These are phyloP conservation scores for Keithomyces neogunnii DNA, from an alignment of 2,329 filamentous ascomycete species.

Conservation along the genomic window DNA sequence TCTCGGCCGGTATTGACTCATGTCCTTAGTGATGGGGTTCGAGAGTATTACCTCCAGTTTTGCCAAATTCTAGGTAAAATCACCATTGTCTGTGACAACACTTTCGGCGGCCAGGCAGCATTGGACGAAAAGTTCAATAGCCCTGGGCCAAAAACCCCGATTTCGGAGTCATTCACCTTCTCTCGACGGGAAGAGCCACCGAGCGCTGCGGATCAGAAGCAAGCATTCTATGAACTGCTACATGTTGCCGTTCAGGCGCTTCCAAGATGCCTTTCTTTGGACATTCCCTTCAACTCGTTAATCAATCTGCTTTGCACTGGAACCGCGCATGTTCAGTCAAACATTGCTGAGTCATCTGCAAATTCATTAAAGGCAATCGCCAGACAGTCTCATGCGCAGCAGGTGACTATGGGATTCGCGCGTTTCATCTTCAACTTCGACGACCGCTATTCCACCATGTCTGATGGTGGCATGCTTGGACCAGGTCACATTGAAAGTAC, in stretches of 20 bases:
- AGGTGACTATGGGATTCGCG: slow-evolving; percentile 93
- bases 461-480: slow-evolving; percentile 92
- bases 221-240: slow-evolving; percentile 90
- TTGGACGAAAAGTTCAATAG: slow-evolving; percentile 91
- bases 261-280: slow-evolving; percentile 82
- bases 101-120: slow-evolving; percentile 91
- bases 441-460: slow-evolving; percentile 94
- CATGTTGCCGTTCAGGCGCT: slow-evolving; percentile 93
- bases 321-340: slow-evolving; percentile 87
- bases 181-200: slow-evolving; percentile 70
- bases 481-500: slow-evolving; percentile 93
- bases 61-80: slow-evolving; percentile 95
- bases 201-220: slow-evolving; percentile 70
- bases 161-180: slow-evolving; percentile 90
- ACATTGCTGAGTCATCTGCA: slow-evolving; percentile 86
- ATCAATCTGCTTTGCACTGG: slow-evolving; percentile 95
- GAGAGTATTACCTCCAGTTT: slow-evolving; percentile 82
- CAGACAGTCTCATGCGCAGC: slow-evolving; percentile 82
- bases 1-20: slow-evolving; percentile 56
- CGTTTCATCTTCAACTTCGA: slow-evolving; percentile 99
- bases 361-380: slow-evolving; percentile 94
- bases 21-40: slow-evolving; percentile 64
- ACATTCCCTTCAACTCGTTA: slow-evolving; percentile 86
- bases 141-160: slow-evolving; percentile 85
- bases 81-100: slow-evolving; percentile 91